A percentile compares a stretch with the other conserved stretches of the same genome.
phyloP scores from a whole-genome alignment of 2,329 filamentous ascomycete species.

The Microsporum ferrugineum region DNA sequence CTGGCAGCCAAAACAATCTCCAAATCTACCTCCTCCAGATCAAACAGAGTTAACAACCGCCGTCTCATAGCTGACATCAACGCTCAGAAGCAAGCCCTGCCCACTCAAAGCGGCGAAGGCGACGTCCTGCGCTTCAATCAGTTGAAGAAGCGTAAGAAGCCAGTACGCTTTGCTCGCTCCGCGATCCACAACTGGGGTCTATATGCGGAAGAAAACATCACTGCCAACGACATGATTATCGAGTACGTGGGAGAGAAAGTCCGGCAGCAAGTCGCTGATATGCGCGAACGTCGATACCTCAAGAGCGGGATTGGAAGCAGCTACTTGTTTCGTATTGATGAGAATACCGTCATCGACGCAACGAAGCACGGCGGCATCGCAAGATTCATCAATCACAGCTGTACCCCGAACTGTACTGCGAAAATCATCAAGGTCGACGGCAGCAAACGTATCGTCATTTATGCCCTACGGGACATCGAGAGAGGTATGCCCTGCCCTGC shows the following conservation, averaged over 20 bases:
- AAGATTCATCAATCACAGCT: slow-evolving; percentile 95
- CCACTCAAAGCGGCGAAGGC: slow-evolving; percentile 62
- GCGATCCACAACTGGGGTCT: slow-evolving; percentile 98
- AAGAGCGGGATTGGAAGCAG: slow-evolving; percentile 95
- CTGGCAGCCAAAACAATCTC: slow-evolving; percentile 68
- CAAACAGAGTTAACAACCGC: slow-evolving; percentile 90
- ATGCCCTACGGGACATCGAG: slow-evolving; percentile 86
- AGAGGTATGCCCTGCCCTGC: slow-evolving; percentile 58
- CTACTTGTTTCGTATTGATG: slow-evolving; percentile 96
- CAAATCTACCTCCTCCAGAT: slow-evolving; percentile 84
- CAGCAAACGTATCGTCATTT: slow-evolving; percentile 97
- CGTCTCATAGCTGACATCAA: slow-evolving; percentile 90
- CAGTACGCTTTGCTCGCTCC: slow-evolving; percentile 91
- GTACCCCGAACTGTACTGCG: slow-evolving; percentile 94
- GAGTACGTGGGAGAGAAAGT: slow-evolving; percentile 98
- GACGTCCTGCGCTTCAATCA: slow-evolving; percentile 97
- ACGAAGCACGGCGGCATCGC: slow-evolving; percentile 98
- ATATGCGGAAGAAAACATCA: slow-evolving; percentile 94
- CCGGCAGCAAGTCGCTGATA: slow-evolving; percentile 90
- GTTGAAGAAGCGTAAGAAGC: slow-evolving; percentile 98
- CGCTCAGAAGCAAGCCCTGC: slow-evolving; percentile 69
- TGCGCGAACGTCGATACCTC: slow-evolving; percentile 81
- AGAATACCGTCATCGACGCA: slow-evolving; percentile 93
- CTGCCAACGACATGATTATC: slow-evolving; percentile 98
- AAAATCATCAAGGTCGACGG: slow-evolving; percentile 99